Evolutionary conservation across 192 early-diverging fungal species (phyloP), one percentile per base, ranked within the genome.

Genomic region (Backusella westeae): DNA sequence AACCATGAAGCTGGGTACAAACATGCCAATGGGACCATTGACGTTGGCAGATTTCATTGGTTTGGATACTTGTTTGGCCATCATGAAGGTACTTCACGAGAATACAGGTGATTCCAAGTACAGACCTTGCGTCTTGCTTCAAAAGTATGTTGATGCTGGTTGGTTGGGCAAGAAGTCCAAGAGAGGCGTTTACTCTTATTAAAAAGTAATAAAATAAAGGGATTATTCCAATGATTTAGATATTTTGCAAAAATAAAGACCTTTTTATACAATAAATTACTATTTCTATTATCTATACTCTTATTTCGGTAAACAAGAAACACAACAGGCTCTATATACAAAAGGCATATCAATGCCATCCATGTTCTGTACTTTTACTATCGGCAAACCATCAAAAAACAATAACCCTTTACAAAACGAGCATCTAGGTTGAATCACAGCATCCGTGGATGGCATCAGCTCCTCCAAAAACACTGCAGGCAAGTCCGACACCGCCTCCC

Each of bases 31-130:
- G 97, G 98, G 98, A 34, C 98, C 98, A 23, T 88, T 99, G 69
- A 94, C 93, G 2, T 89, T 99, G 67, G 98, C 96, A 19, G 98
- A 99, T 83, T 97, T 98, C 81, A 99, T 99, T 82, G 98, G 98
- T 46, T 83, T 99, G 56, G 98, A 99, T 80, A 99, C 98, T 0
- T 99, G 98, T 83, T 83, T 99, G 75, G 92, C 98, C 10, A 99
- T 99, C 76, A 97, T 99, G 96, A 89, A 92, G 77, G 96, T 99
- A 10, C 87, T 97, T 44, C 93, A 97, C 83, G 84, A 87, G 32
- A 92, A 96, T 77, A 88, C 96, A 42, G 96, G 96, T 72, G 97
- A 99, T 77, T 88, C 92, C 71, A 99, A 98, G 88, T 98, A 98
- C 89, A 88, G 98, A 34, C 98, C 98, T 12, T 88, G 91, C 35